Conservation (phyloP, 306 rosid genomes). For the Casuarina glauca region DNA sequence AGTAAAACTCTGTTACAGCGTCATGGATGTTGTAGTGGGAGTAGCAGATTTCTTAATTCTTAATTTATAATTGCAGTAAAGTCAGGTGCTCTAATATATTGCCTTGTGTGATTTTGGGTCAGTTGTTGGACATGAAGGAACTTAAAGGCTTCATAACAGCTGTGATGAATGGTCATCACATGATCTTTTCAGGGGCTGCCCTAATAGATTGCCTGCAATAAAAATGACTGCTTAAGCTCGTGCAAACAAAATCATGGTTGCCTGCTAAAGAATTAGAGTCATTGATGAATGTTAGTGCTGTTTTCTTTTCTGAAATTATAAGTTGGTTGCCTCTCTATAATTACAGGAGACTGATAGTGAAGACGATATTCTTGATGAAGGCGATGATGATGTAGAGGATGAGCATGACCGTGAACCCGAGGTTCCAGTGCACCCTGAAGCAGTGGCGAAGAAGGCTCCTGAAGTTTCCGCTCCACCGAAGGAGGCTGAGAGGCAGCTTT, state of each 20-base stretch:
- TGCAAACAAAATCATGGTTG: neutral
- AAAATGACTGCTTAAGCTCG: neutral
- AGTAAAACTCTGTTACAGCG: neutral
- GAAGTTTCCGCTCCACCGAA: constrained; percentile 59
- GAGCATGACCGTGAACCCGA: constrained; percentile 74
- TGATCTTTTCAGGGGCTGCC: neutral
- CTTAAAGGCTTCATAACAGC: neutral
- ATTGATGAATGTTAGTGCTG: neutral
- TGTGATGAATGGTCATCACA: neutral
- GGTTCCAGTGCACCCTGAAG: constrained; percentile 47
- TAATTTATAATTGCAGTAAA: neutral
- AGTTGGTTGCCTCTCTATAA: constrained; percentile 4
- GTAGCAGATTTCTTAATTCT: neutral
- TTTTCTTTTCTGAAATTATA: neutral
- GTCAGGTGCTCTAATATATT: neutral
- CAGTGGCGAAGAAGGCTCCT: constrained; percentile 49
- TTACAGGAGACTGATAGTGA: constrained; percentile 84
- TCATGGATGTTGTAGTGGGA: neutral
- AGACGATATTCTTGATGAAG: constrained; percentile 85
- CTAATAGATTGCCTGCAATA: neutral
- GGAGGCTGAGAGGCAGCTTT: constrained; percentile 84
- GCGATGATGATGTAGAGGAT: constrained; percentile 85
- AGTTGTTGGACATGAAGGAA: neutral
- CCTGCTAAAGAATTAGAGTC: neutral
- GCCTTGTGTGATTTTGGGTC: neutral